phyloP scores from a whole-genome alignment of 176 grass and related monocot genomes.

The Aegilops tauschii region DNA sequence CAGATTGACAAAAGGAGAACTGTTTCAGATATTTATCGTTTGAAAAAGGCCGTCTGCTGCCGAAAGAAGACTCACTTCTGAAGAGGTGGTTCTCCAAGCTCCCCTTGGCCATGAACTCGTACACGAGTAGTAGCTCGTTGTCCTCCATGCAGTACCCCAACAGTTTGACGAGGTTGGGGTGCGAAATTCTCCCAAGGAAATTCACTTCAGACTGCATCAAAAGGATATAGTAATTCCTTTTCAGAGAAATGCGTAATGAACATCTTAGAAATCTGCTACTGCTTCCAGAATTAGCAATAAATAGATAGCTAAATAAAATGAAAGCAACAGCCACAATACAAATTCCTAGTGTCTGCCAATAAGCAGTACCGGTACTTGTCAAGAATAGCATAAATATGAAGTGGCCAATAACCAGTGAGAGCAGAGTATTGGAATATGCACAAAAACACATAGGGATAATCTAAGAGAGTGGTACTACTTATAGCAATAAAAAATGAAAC shows the following conservation, averaged over 20 bases:
- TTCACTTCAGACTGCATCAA: conserved; percentile 80
- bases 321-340: not conserved
- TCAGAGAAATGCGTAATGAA: not conserved
- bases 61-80: conserved; percentile 62
- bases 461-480: too few species aligned
- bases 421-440: not conserved
- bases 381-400: not conserved
- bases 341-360: not conserved
- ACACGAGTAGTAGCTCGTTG: conserved; percentile 75
- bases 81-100: conserved; percentile 96
- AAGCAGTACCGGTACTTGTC: not conserved
- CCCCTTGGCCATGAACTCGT: conserved; percentile 82
- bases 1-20: conserved; percentile 25
- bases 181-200: conserved; percentile 83
- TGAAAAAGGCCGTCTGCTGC: conserved; percentile 23
- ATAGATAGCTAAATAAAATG: not conserved
- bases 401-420: not conserved
- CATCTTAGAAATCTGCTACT: not conserved
- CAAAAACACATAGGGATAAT: not conserved
- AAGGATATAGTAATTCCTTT: not conserved
- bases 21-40: conserved; percentile 23
- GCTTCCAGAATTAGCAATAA: not conserved
- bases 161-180: conserved; percentile 87
- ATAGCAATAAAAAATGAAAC: not conserved
- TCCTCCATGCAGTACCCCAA: conserved; percentile 88